Percentiles rank a stretch among this genome's conserved stretches.
These are phyloP conservation scores for Chamaecyparis obtusa DNA, from an alignment of 75 land plant genomes.

Conservation along the genomic window DNA sequence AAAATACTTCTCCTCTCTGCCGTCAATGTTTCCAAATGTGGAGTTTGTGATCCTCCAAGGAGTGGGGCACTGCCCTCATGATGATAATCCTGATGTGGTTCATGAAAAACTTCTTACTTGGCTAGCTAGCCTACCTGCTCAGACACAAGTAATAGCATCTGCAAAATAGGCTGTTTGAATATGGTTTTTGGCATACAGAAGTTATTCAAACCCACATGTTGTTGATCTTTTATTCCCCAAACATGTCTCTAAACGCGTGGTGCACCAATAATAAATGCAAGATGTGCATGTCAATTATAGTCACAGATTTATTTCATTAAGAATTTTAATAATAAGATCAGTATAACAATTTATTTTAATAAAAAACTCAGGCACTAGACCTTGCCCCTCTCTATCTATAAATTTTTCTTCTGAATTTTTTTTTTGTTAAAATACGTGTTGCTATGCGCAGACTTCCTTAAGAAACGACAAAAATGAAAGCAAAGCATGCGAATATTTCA, in stretches of 20 bases:
- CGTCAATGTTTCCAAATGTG: constrained; percentile 41
- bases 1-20: constrained; percentile 54
- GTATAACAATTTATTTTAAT: no score
- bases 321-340: no score
- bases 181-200: background rate
- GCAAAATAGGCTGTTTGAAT: constrained; percentile 1
- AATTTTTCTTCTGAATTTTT: background rate
- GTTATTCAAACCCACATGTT: background rate
- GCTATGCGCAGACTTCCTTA: background rate
- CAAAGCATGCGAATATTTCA: background rate
- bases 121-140: constrained; percentile 49
- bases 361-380: background rate
- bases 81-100: constrained; percentile 87
- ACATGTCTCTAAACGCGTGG: background rate
- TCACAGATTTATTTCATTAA: background rate
- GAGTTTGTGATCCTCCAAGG: constrained; percentile 44
- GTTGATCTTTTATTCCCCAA: background rate
- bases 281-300: background rate
- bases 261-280: background rate
- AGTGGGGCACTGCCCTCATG: constrained; percentile 97
- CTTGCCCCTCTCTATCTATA: background rate
- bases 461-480: background rate
- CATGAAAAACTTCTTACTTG: constrained; percentile 85
- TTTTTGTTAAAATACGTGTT: background rate
- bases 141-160: background rate